A percentile compares a stretch with the other conserved stretches of the same genome.
phyloP scores from a whole-genome alignment of 495 filamentous ascomycete genomes.

The Sporormia fimetaria region DNA sequence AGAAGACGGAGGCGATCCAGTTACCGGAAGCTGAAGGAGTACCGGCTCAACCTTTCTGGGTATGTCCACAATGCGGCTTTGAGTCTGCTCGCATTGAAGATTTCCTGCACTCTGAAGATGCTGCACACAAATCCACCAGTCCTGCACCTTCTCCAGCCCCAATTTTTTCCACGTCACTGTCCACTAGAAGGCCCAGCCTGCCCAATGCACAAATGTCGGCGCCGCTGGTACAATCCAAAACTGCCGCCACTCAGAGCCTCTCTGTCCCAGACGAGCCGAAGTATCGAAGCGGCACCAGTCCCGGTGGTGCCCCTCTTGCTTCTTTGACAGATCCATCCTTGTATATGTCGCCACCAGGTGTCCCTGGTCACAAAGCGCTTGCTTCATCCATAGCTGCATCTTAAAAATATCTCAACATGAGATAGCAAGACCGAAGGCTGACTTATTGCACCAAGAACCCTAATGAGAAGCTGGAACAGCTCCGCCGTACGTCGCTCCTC shows the following conservation, averaged over 20 bases:
- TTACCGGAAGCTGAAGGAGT: constrained; percentile 69
- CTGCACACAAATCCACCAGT: too few relatives aligned
- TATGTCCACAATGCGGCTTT: constrained; percentile 52
- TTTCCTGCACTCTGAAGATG: constrained; percentile 16
- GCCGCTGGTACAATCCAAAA: too few relatives aligned
- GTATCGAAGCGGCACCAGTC: constrained; percentile 8
- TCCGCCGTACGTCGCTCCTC: constrained; percentile 27
- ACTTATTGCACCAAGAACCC: constrained; percentile 19
- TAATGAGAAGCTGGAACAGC: constrained; percentile 23
- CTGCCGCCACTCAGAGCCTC: background rate
- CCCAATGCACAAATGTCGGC: too few relatives aligned
- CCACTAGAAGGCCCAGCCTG: background rate
- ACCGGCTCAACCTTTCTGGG: constrained; percentile 77
- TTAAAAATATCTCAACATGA: too few relatives aligned
- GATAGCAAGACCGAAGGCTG: constrained; percentile 23
- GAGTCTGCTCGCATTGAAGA: constrained; percentile 18
- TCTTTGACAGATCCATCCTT: constrained; percentile 21
- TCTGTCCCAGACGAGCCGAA: background rate
- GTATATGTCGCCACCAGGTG: constrained; percentile 2
- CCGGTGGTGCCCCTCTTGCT: constrained; percentile 24
- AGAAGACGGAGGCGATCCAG: constrained; percentile 42
- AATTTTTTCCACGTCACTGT: constrained; percentile 9
- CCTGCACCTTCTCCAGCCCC: constrained; percentile 13
- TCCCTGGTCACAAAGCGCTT: constrained; percentile 4
- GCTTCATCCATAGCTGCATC: constrained; percentile 6